A percentile compares a stretch with the other conserved stretches of the same genome.
These are phyloP conservation scores for Chaetomiaceae sp. DNA, from an alignment of 2,329 filamentous ascomycete genomes.

Conservation along the genomic window DNA sequence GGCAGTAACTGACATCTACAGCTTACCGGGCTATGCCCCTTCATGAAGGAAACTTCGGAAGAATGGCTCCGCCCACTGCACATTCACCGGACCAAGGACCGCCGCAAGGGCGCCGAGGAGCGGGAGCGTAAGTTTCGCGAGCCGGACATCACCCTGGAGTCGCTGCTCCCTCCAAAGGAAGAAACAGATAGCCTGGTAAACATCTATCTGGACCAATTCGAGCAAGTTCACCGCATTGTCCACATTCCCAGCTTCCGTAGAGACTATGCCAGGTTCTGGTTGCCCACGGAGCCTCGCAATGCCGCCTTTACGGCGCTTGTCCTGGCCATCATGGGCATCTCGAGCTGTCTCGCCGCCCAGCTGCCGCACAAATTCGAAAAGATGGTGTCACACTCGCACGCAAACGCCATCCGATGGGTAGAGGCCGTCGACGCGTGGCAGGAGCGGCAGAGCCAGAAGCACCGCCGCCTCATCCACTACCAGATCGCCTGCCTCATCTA, in stretches of 20 bases:
- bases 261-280: slow-evolving; percentile 55
- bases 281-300: slow-evolving; percentile 40
- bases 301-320: slow-evolving; percentile 55
- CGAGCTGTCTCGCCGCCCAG: slow-evolving; percentile 53
- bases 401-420: slow-evolving; percentile 54
- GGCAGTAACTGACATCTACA: slow-evolving; percentile 17
- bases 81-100: slow-evolving; percentile 52
- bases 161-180: slow-evolving; percentile 37
- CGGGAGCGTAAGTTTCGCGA: slow-evolving; percentile 47
- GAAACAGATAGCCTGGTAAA: slow-evolving; percentile 34
- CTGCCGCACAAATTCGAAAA: slow-evolving; percentile 52
- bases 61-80: slow-evolving; percentile 58
- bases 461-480: slow-evolving; percentile 56
- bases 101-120: slow-evolving; percentile 49
- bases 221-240: slow-evolving; percentile 45
- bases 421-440: slow-evolving; percentile 53
- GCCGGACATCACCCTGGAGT: slow-evolving; percentile 47
- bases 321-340: slow-evolving; percentile 57
- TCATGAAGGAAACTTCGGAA: slow-evolving; percentile 59
- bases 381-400: slow-evolving; percentile 53
- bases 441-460: slow-evolving; percentile 55
- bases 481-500: slow-evolving; percentile 58
- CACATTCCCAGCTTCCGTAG: slow-evolving; percentile 55
- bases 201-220: slow-evolving; percentile 37
- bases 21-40: slow-evolving; percentile 53